Conservation (phyloP, 148 eudicot genomes). For the Talinum fruticosum region DNA sequence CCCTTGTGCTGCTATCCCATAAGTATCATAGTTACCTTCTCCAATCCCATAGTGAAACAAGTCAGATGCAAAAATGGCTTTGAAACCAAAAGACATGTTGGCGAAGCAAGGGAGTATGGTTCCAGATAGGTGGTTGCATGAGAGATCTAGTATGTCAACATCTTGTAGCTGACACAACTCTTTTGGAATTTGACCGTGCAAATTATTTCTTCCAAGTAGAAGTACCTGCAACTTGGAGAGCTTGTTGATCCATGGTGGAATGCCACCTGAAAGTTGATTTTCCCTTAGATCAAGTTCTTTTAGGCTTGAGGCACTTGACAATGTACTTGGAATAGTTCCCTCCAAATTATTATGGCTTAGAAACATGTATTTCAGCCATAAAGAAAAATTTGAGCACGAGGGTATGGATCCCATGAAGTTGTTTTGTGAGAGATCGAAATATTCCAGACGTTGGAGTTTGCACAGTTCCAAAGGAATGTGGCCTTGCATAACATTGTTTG, state of each 20-base stretch:
- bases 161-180: neutral
- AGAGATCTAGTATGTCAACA: neutral
- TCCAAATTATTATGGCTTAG: neutral
- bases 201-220: neutral
- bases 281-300: neutral
- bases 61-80: too few species aligned
- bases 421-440: too few species aligned
- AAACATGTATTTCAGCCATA: neutral
- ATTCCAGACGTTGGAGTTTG: too few species aligned
- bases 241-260: neutral
- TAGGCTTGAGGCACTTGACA: neutral
- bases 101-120: neutral
- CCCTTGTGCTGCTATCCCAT: too few species aligned
- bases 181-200: neutral
- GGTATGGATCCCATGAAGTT: too few species aligned
- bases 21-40: too few species aligned
- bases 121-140: neutral
- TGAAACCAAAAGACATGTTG: neutral
- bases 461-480: too few species aligned
- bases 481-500: too few species aligned
- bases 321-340: neutral
- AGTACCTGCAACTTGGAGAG: neutral
- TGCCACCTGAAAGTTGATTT: neutral
- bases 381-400: neutral
- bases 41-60: too few species aligned